These are phyloP conservation scores for Sugiyamaella chiloensis DNA, from an alignment of 805 yeast species.

Conservation along the genomic window DNA sequence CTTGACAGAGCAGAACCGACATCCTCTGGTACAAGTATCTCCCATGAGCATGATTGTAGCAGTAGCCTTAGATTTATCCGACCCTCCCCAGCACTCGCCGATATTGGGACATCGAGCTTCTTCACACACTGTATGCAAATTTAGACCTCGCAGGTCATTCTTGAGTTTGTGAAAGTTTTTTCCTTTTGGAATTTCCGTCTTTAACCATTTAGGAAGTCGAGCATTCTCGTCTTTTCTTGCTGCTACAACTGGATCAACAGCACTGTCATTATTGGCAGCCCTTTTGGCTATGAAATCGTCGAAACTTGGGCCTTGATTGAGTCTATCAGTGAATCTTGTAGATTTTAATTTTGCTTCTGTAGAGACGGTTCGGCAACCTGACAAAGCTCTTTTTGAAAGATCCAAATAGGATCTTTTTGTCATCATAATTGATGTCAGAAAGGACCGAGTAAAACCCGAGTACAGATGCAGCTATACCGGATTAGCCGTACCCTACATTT, in stretches of 20 bases:
- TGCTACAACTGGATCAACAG: constrained; percentile 63
- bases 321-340: constrained; percentile 64
- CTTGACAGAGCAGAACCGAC: constrained; percentile 95
- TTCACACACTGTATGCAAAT: constrained; percentile 93
- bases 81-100: constrained; percentile 99
- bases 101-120: constrained; percentile 99
- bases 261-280: constrained; percentile 51
- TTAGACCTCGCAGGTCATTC: constrained; percentile 81
- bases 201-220: constrained; percentile 88
- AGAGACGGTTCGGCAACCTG: too few relatives aligned
- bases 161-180: constrained; percentile 74
- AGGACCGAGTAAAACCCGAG: too few relatives aligned
- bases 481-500: too few relatives aligned
- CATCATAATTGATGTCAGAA: too few relatives aligned
- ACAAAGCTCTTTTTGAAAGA: too few relatives aligned
- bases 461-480: too few relatives aligned
- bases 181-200: constrained; percentile 97
- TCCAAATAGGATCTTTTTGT: too few relatives aligned
- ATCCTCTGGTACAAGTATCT: constrained; percentile 99
- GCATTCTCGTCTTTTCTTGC: constrained; percentile 37
- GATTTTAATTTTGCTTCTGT: not conserved
- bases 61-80: constrained; percentile 83
- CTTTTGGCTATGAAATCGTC: constrained; percentile 85
- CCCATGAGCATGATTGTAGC: constrained; percentile 98
- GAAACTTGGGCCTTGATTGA: constrained; percentile 86